Evolutionary conservation across 2,329 filamentous ascomycete species (phyloP).

Genomic region (Clathrospora elynae): DNA sequence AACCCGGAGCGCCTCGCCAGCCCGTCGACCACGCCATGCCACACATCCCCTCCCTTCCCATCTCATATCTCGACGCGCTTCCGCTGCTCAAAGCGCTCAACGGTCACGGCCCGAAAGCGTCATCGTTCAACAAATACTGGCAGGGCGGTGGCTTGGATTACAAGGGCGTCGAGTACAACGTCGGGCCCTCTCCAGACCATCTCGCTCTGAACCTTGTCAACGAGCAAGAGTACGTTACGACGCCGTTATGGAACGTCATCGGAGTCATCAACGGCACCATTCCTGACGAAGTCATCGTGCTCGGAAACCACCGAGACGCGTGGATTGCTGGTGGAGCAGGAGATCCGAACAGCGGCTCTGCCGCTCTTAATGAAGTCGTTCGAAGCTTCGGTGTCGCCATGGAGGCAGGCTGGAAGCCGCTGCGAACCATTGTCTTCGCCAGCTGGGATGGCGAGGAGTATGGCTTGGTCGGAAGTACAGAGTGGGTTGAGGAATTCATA

Average conservation of each 20-base stretch:
- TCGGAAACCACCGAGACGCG: slow-evolving; percentile 92
- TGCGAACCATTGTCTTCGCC: slow-evolving; percentile 89
- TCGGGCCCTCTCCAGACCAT: slow-evolving; percentile 77
- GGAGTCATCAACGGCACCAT: slow-evolving; percentile 89
- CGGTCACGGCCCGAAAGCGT: slow-evolving; percentile 78
- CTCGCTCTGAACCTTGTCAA: slow-evolving; percentile 60
- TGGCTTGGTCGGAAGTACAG: slow-evolving; percentile 81
- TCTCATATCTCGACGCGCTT: slow-evolving; percentile 85
- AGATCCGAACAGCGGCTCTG: slow-evolving; percentile 82
- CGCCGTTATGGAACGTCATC: slow-evolving; percentile 73
- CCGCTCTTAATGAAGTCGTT: slow-evolving; percentile 77
- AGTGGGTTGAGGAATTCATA: slow-evolving; percentile 90
- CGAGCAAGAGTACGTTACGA: slow-evolving; percentile 57
- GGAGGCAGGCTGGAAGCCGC: slow-evolving; percentile 77
- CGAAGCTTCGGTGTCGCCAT: slow-evolving; percentile 74
- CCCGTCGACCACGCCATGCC: slow-evolving; percentile 74
- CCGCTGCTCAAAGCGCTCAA: slow-evolving; percentile 90
- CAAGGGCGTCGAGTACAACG: slow-evolving; percentile 82
- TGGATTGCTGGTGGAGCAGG: slow-evolving; percentile 86
- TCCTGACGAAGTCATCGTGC: slow-evolving; percentile 80
- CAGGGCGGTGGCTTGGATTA: slow-evolving; percentile 72
- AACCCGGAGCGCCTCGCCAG: slow-evolving; percentile 80
- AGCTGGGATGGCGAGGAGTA: slow-evolving; percentile 76
- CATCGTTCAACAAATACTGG: slow-evolving; percentile 76
- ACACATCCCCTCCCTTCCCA: slow-evolving; percentile 85